A percentile compares a stretch with the other conserved stretches of the same genome.
phyloP scores from a whole-genome alignment of 352 stramenopile genomes.

The Globisporangium nunn region DNA sequence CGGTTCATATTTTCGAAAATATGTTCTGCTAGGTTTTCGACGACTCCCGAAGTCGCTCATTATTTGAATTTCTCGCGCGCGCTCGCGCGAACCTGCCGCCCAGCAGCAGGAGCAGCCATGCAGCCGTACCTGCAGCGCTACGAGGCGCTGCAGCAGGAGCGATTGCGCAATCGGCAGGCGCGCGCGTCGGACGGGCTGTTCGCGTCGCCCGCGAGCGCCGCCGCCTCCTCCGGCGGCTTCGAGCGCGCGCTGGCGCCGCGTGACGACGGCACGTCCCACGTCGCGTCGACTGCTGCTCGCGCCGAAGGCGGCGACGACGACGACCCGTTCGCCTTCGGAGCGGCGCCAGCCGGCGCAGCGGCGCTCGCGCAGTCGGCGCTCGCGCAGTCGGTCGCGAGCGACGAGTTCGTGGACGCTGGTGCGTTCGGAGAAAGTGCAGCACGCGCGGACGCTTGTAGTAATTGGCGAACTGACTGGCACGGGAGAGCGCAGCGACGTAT shows the following conservation, averaged over 20 bases:
- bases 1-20: no score
- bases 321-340: not conserved
- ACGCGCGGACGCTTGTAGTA: no score
- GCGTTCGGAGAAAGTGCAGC: constrained; percentile 12
- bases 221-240: constrained; percentile 9
- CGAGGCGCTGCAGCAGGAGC: constrained; percentile 42
- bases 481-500: constrained; percentile 26
- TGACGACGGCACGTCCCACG: not conserved
- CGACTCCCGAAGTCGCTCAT: no score
- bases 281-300: no score
- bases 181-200: constrained; percentile 14
- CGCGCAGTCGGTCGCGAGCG: constrained; percentile 21
- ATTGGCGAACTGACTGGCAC: not conserved
- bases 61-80: no score
- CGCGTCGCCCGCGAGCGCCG: constrained; percentile 4
- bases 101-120: constrained; percentile 14
- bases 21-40: no score
- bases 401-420: constrained; percentile 75
- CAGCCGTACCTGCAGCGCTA: constrained; percentile 43
- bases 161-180: constrained; percentile 16
- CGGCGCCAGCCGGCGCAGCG: not conserved
- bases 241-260: constrained; percentile 1
- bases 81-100: no score
- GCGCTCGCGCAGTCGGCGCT: not conserved
- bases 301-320: not conserved